Evolutionary conservation across 225 moss, liverwort and hornwort species (phyloP), one percentile per base, ranked within the genome.

Genomic region (Pleurozium schreberi): DNA sequence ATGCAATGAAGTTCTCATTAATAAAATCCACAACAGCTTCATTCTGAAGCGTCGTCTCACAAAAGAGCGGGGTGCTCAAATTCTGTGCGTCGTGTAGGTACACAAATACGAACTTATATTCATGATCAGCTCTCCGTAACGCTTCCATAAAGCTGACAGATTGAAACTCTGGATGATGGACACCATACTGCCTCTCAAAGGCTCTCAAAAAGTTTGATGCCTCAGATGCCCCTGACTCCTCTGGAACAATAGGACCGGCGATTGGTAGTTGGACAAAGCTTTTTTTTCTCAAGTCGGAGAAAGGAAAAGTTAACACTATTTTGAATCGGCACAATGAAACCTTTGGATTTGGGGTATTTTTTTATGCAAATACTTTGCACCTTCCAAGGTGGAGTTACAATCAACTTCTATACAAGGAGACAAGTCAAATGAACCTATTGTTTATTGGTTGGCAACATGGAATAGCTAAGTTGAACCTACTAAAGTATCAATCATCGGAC

Each of bases 101-200:
- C 90, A 99, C 96, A 88, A 99, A 96, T 22, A 97, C 90, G 87
- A 96, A 97, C 90, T 96, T 99, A 80, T 92, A 99, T 81, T 97
- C 95, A 75, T 96, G 96, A 79, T 96, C 96, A 78, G 98, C 97
- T 79, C 92, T 93, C 85, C 95, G 94, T 83, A 99, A 85, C 14
- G 98, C 97, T 80, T 97, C 97, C 93, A 99, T 93, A 66, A 99
- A 97, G 91, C 97, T 95, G 80, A 89, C 90, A 59, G 86, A 89
- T 88, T 96, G 96, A 88, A 99, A 99, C 84, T 87, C 69, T 18
- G 96, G 98, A 74, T 96, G 98, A 73, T 87, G 70, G 76, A 90
- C 91, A 77, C 98, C 98, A 75, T 95, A 99, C 85, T 93, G 93
- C 86, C 91, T 90, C 89, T 97, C 98, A 92, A 94, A 97, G 82